Base-by-base conservation (phyloP, 2,329 filamentous ascomycete genomes). In the Aspergillus udagawae region DNA sequence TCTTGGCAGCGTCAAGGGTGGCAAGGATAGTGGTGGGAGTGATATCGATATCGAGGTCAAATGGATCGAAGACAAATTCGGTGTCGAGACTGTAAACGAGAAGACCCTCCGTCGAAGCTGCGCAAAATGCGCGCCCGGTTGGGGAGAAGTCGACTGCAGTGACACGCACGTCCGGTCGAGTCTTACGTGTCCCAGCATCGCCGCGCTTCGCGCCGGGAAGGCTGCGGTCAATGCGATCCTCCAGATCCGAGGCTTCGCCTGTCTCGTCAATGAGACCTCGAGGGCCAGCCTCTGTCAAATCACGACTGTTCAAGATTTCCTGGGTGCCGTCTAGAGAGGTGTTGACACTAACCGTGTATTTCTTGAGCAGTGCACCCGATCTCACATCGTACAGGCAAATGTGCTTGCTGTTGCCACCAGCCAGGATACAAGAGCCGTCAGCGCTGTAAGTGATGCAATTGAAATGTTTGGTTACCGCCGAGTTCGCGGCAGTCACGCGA, bases 361-460 rank as follows among this genome's bases (percentile, higher is more conserved):
- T 97, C 73, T 95, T 96, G 55, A 97, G 80, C 10, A 99, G 79
- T 0, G 94, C 91, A 73, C 94, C 92, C 0, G 93, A 96, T 57
- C 87, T 86, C 32, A 96, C 91, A n/a, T 95, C 93, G 76, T 99
- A 99, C 57, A 99, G 76, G 71, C 94, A 97, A 53, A 99, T 97
- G 74, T 96, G 97, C 78, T 99, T 99, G 86, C 92, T 97, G 80
- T 94, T 96, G 32, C 94, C 94, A 50, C 86, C 92, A 0, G 93
- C 94, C 44, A 99, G 80, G 10, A 99, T 81, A 67, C 94, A 97
- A 60, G 86, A 90, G 12, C 94, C 94, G 70, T 99, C 94, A 1
- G 91, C 89, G 71, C 92, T 96, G 77, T 97, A 99, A 54, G 85
- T 86, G 63, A 99, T 90, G 6, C 89, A 89, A 67, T 84, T 88